A percentile compares a stretch with the other conserved stretches of the same genome.
Conservation (phyloP, 305 asterid species). For the Coffea humblotiana region DNA sequence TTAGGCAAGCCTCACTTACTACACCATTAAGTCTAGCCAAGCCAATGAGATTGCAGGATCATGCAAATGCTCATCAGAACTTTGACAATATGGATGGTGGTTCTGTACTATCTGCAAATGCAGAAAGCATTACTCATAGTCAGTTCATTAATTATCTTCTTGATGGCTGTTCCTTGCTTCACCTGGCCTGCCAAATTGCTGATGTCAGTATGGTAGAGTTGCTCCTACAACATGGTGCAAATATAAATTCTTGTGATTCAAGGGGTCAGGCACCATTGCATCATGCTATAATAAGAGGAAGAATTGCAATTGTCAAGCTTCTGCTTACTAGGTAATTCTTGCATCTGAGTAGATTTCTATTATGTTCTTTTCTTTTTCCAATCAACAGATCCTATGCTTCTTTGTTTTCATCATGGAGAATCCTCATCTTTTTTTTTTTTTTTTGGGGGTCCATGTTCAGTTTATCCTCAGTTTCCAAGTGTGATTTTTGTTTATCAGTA, state of each 20-base stretch:
- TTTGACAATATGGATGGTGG: constrained; percentile 39
- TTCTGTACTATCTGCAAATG: constrained; percentile 40
- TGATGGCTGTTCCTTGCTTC: constrained; percentile 84
- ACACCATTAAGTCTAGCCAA: constrained; percentile 42
- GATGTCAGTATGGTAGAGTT: constrained; percentile 93
- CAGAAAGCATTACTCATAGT: constrained; percentile 37
- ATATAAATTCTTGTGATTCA: constrained; percentile 57
- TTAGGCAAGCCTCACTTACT: constrained; percentile 45
- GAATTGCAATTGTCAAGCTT: constrained; percentile 59
- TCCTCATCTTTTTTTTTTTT: background rate
- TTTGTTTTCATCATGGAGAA: background rate
- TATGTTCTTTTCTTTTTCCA: background rate
- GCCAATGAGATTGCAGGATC: constrained; percentile 41
- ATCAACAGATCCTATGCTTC: background rate
- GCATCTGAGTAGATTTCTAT: background rate
- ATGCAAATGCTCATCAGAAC: constrained; percentile 30
- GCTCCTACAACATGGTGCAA: constrained; percentile 88
- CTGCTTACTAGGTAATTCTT: constrained; percentile 63
- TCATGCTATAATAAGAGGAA: constrained; percentile 70
- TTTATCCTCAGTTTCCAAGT: no score
- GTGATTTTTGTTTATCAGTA: background rate
- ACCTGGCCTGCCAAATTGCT: constrained; percentile 89
- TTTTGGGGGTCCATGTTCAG: background rate
- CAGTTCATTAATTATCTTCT: constrained; percentile 40
- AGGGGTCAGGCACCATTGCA: constrained; percentile 85